phyloP scores from a whole-genome alignment of 2,329 filamentous ascomycete species.

The Penicillium olsonii region DNA sequence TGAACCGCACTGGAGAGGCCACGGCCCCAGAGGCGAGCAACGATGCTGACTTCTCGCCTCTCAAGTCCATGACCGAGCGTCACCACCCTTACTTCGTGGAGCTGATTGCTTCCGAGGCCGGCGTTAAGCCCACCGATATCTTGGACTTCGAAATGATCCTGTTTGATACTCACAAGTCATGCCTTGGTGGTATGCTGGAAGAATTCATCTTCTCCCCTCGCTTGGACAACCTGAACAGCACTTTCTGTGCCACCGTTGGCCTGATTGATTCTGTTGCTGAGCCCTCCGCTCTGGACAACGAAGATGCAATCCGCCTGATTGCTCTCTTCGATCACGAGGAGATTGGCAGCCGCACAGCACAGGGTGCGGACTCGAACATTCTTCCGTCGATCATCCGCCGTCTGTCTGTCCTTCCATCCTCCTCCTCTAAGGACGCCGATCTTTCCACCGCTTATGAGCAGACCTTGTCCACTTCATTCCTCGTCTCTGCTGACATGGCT shows the following conservation, averaged over 20 bases:
- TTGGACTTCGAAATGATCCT: slow-evolving; percentile 96
- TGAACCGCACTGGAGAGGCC: slow-evolving; percentile 69
- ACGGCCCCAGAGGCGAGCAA: slow-evolving; percentile 40
- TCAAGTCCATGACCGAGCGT: slow-evolving; percentile 75
- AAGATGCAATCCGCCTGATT: slow-evolving; percentile 83
- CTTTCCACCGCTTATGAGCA: slow-evolving; percentile 87
- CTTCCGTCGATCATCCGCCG: slow-evolving; percentile 84
- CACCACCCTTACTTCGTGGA: slow-evolving; percentile 88
- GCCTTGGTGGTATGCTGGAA: slow-evolving; percentile 83
- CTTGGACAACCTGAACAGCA: slow-evolving; percentile 95
- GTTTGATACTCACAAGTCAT: slow-evolving; percentile 91
- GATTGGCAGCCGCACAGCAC: slow-evolving; percentile 87
- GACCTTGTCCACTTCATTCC: slow-evolving; percentile 84
- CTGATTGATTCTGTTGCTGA: slow-evolving; percentile 76
- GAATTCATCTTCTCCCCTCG: slow-evolving; percentile 97
- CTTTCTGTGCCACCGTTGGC: slow-evolving; percentile 85
- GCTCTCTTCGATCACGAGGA: slow-evolving; percentile 98
- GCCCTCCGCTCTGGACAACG: slow-evolving; percentile 67
- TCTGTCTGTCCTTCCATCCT: slow-evolving; percentile 74
- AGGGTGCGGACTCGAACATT: slow-evolving; percentile 90
- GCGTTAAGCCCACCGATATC: slow-evolving; percentile 68
- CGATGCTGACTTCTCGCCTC: slow-evolving; percentile 66
- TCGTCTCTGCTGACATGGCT: slow-evolving; percentile 96
- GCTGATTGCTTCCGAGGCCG: slow-evolving; percentile 78
- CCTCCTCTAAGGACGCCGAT: slow-evolving; percentile 59